Base-by-base conservation (phyloP, 352 stramenopile genomes). In the Pythium sukuiense region DNA sequence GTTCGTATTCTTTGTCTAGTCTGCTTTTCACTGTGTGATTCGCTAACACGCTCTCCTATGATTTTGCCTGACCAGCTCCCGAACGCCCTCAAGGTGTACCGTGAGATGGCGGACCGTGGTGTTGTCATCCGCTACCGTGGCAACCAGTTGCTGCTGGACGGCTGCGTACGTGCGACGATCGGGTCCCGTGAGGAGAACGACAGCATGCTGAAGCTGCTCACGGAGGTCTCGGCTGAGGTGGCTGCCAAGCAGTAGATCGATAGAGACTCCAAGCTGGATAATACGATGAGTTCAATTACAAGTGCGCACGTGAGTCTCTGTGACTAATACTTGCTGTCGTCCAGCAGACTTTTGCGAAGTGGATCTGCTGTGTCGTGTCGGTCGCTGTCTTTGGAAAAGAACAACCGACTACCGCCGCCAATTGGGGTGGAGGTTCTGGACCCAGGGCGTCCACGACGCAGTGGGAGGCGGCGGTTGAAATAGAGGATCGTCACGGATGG, bases 91-190 rank as follows among this genome's bases (percentile, higher is more conserved):
- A 77, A 91, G 24, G 82, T 99, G 18, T 99, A 99, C 78, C 94
- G 96, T 61, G 73, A 89, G 72, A 97, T 98, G 80, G 97, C 98
- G 20, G 79, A 88, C 59, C 87, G 80, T 50, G 93, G 94, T 49
- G 90, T 99, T 39, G 97, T 99, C 6, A 98, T 98, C 70, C 92
- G 97, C 46, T 99, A 98, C 79, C 94, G 97, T 54, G 97, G 97
- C 46, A 98, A 96, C 68, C 95, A 99, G 77, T 82, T 98, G 64
- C 84, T 99, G 60, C 97, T 98, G 59, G 85, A 92, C 43, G 88
- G 98, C 75, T 99, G 97, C 66, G 77, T 99, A 65, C 92, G 97
- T 61, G 92, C 97, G 8, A 99, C 96, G 37, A 97, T 99, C 70
- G 97, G 97, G 33, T 97, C 83, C 27, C 73, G 73, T 11, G 89